Conservation (phyloP, 2,329 filamentous ascomycete genomes). For the Dothideomycetes sp. region DNA sequence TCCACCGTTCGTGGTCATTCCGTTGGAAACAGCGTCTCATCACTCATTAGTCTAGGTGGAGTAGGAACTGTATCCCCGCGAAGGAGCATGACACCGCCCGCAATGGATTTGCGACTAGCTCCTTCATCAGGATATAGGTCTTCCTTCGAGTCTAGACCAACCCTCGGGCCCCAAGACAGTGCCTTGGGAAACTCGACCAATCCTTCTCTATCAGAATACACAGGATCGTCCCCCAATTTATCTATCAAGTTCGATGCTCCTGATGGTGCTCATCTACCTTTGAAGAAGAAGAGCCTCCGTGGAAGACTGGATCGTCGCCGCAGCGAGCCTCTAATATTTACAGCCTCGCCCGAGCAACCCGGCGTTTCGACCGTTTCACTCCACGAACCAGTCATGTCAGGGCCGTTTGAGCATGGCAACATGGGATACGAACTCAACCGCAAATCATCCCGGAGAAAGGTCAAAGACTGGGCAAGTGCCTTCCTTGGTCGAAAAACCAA, state of each 20-base stretch:
- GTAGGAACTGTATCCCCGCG: slow-evolving; percentile 6
- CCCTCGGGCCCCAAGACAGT: neutral
- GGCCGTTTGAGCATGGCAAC: slow-evolving; percentile 8
- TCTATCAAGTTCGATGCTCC: neutral
- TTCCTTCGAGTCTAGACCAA: neutral
- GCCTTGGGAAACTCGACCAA: neutral
- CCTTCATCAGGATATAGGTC: neutral
- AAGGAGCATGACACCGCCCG: slow-evolving; percentile 1
- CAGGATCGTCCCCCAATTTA: neutral
- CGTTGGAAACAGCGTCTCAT: slow-evolving; percentile 69
- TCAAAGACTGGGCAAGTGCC: slow-evolving; percentile 55
- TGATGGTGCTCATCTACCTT: neutral
- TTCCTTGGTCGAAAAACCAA: slow-evolving; percentile 14
- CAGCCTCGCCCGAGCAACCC: slow-evolving; percentile 14
- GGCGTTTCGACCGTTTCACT: slow-evolving; percentile 20
- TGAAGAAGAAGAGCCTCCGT: slow-evolving; percentile 50
- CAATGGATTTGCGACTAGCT: neutral
- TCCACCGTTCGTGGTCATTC: slow-evolving; percentile 61
- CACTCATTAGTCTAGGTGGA: slow-evolving; percentile 49
- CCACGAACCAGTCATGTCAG: slow-evolving; percentile 15
- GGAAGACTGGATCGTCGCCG: slow-evolving; percentile 45
- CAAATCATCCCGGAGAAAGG: slow-evolving; percentile 45
- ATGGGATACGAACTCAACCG: slow-evolving; percentile 6
- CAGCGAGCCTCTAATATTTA: slow-evolving; percentile 25
- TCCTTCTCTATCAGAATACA: neutral